Conservation (phyloP, 2,329 filamentous ascomycete genomes). For the Fonsecaea monophora region DNA sequence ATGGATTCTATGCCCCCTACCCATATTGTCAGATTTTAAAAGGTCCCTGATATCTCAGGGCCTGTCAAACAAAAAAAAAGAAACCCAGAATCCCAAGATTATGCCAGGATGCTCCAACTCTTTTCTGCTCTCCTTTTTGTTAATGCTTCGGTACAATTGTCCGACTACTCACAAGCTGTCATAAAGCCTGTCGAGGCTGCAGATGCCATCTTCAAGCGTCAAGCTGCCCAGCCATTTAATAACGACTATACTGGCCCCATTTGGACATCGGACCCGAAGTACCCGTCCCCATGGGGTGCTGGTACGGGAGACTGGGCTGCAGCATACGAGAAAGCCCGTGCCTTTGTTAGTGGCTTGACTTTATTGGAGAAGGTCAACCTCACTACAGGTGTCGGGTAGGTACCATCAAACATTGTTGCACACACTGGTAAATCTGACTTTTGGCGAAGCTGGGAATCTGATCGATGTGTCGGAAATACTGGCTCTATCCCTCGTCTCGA, state of each 20-base stretch:
- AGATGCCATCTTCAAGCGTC: conserved; percentile 31
- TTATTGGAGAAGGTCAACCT: conserved; percentile 91
- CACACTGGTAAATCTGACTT: conserved; percentile 28
- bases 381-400: conserved; percentile 85
- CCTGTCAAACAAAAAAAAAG: neutral
- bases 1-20: conserved; percentile 11
- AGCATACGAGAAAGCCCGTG: conserved; percentile 76
- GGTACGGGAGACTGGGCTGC: conserved; percentile 75
- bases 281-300: conserved; percentile 87
- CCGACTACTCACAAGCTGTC: conserved; percentile 33
- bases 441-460: conserved; percentile 65
- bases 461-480: conserved; percentile 77
- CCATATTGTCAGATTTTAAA: conserved; percentile 1
- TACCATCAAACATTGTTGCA: conserved; percentile 29
- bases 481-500: conserved; percentile 63
- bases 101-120: conserved; percentile 26
- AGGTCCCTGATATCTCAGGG: neutral
- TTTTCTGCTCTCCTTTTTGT: conserved; percentile 28
- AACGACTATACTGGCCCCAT: conserved; percentile 39
- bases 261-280: conserved; percentile 68
- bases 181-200: conserved; percentile 34
- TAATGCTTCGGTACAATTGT: conserved; percentile 28
- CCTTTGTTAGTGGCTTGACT: conserved; percentile 82
- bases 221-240: conserved; percentile 35
- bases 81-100: neutral